phyloP scores from a whole-genome alignment of 768 basidiomycete genomes.

The Mycena maculata region DNA sequence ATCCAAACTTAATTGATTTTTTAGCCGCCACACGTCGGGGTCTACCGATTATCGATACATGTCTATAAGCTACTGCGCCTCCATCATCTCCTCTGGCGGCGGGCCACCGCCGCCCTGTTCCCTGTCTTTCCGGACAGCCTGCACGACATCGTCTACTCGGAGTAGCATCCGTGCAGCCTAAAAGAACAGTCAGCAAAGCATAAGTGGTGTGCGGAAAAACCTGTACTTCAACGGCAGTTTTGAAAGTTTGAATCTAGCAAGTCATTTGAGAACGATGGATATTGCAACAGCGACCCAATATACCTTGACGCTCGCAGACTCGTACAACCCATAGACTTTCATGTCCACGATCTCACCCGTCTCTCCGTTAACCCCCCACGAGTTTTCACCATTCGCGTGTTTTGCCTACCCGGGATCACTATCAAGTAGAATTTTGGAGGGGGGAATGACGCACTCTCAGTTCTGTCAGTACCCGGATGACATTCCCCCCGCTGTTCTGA shows the following conservation, averaged over 20 bases:
- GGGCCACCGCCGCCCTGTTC: slow-evolving; percentile 63
- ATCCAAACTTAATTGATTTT: slow-evolving; percentile 25
- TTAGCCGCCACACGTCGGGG: not conserved
- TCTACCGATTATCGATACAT: no score
- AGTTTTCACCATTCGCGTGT: slow-evolving; percentile 90
- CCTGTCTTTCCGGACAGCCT: slow-evolving; percentile 82
- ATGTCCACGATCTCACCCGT: slow-evolving; percentile 97
- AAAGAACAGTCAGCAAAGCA: slow-evolving; percentile 15
- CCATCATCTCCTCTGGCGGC: slow-evolving; percentile 70
- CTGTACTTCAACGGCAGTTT: slow-evolving; percentile 92
- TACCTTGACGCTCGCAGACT: slow-evolving; percentile 96
- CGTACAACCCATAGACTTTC: slow-evolving; percentile 93
- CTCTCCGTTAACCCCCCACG: slow-evolving; percentile 96
- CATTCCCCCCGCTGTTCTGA: slow-evolving; percentile 96
- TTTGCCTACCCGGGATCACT: slow-evolving; percentile 73
- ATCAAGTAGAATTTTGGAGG: not conserved
- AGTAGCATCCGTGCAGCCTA: slow-evolving; percentile 91
- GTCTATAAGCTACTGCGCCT: slow-evolving; percentile 32
- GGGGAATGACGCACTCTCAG: slow-evolving; percentile 72
- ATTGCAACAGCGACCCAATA: not conserved
- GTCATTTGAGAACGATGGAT: not conserved
- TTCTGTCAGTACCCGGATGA: slow-evolving; percentile 92
- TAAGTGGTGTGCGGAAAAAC: not conserved
- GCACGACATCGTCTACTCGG: slow-evolving; percentile 94
- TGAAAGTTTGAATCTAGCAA: slow-evolving; percentile 89